phyloP scores from a whole-genome alignment of 225 moss, liverwort and hornwort genomes.

The Thuidium tamariscinum region DNA sequence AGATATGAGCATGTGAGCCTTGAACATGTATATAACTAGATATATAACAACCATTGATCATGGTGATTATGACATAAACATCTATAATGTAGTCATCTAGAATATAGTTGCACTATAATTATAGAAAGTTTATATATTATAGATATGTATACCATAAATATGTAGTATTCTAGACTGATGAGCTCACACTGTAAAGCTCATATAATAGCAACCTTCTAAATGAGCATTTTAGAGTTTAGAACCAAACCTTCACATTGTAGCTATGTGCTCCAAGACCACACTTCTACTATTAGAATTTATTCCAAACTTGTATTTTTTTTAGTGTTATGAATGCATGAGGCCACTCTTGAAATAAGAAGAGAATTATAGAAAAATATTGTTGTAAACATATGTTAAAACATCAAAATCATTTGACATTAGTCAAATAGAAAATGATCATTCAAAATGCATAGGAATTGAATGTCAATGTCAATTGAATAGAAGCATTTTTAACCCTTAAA shows the following conservation, averaged over 20 bases:
- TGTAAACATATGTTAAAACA: background rate
- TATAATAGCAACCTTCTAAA: background rate
- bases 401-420: background rate
- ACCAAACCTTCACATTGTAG: background rate
- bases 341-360: background rate
- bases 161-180: no score
- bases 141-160: no score
- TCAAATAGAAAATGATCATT: background rate
- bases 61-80: no score
- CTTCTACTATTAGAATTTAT: background rate
- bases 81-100: no score
- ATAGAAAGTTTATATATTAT: no score
- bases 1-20: no score
- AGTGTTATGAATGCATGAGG: background rate
- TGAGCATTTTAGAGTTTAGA: background rate
- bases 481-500: no score
- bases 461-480: background rate
- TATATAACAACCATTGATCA: no score
- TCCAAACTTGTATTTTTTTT: background rate
- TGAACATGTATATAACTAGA: no score
- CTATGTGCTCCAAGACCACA: background rate
- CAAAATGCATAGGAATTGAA: accelerated
- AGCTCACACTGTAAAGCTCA: no score
- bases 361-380: background rate
- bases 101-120: no score